Evolutionary conservation across 129 eudicot species (phyloP).

Genomic region (Solidago caesia): DNA sequence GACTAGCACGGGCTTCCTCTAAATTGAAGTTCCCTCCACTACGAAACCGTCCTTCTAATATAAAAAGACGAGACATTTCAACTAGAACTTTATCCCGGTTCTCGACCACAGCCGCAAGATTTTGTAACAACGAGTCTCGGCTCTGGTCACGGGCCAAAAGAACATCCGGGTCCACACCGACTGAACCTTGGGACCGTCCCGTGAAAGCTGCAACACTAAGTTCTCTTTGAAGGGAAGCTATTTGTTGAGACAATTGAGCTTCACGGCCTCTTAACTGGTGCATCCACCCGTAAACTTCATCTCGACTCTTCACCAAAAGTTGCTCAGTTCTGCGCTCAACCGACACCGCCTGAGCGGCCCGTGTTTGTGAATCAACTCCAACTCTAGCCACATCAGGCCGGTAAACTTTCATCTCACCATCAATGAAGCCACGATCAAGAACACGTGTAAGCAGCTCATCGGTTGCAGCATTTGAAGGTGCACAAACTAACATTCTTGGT

Average conservation of each 20-base stretch:
- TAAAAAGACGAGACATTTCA: constrained; percentile 84
- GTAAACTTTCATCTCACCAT: constrained; percentile 97
- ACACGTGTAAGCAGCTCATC: constrained; percentile 95
- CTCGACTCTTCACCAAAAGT: constrained; percentile 73
- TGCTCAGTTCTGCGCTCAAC: constrained; percentile 95
- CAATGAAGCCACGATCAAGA: constrained; percentile 95
- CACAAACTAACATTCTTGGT: constrained; percentile 98
- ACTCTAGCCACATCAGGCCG: constrained; percentile 98
- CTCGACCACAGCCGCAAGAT: constrained; percentile 95
- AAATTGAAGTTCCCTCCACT: constrained; percentile 62
- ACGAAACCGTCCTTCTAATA: constrained; percentile 82
- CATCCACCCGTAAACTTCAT: constrained; percentile 83
- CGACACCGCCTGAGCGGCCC: constrained; percentile 98
- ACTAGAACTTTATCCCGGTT: constrained; percentile 81
- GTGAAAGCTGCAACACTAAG: constrained; percentile 69
- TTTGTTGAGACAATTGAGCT: constrained; percentile 79
- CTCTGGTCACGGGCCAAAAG: constrained; percentile 93
- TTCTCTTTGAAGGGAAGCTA: constrained; percentile 69
- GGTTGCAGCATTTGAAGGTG: constrained; percentile 98
- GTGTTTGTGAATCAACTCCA: constrained; percentile 96
- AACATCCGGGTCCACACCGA: constrained; percentile 96
- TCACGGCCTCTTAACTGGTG: constrained; percentile 79
- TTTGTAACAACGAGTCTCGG: constrained; percentile 76
- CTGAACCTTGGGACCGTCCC: constrained; percentile 93
- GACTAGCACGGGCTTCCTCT: constrained; percentile 96